Evolutionary conservation across 2,329 filamentous ascomycete genomes (phyloP).

Genomic region (Geosmithia putterillii): DNA sequence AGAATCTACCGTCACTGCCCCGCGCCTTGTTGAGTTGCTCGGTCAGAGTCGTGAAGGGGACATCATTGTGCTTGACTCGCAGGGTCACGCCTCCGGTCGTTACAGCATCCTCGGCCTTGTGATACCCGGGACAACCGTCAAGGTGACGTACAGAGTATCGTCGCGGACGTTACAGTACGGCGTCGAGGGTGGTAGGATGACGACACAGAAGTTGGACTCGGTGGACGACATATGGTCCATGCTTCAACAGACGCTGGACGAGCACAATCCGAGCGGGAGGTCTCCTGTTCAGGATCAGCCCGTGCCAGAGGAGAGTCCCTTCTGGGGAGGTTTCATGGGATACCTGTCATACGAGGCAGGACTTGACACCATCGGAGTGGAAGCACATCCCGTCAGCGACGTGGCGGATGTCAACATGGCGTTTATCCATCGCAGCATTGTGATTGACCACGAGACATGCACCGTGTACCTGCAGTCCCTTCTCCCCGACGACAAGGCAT

Average conservation of each 20-base stretch:
- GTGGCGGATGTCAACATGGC: conserved; percentile 3
- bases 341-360: conserved; percentile 8
- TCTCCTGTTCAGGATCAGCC: neutral
- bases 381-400: neutral
- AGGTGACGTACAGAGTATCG: conserved; percentile 4
- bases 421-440: conserved; percentile 5
- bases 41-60: neutral
- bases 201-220: neutral
- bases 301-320: conserved; percentile 2
- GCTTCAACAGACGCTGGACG: conserved; percentile 3
- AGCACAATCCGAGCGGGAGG: neutral
- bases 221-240: conserved; percentile 4
- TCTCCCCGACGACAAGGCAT: conserved; percentile 1
- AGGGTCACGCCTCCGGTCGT: conserved; percentile 3
- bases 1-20: neutral
- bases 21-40: conserved; percentile 1
- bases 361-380: conserved; percentile 3
- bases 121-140: conserved; percentile 2
- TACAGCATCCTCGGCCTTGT: conserved; percentile 5
- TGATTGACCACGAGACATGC: conserved; percentile 5
- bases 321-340: conserved; percentile 8
- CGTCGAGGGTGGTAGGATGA: neutral
- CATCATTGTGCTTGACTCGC: conserved; percentile 4
- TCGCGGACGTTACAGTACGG: conserved; percentile 1
- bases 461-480: conserved; percentile 5